Base-by-base conservation (phyloP, 768 basidiomycete species). In the Dentipellis fragilis region DNA sequence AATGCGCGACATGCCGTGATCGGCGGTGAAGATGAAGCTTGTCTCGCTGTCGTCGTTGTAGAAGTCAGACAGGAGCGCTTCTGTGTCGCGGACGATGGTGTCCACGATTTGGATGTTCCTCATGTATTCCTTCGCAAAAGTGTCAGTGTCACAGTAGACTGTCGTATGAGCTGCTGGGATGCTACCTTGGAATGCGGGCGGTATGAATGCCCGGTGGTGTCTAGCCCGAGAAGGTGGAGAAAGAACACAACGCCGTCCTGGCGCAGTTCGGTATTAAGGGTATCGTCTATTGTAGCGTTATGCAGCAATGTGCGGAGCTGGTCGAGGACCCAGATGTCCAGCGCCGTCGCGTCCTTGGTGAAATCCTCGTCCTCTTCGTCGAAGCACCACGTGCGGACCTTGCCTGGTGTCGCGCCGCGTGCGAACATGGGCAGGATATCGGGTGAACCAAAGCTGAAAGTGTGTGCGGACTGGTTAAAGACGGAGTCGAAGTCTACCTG, bases 371-470 rank as follows among this genome's bases (percentile, higher is more conserved):
- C 84, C 21, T 84, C 80, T 59, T 84, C 85, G 49, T 84, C 71
- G 65, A 93, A 93, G 53, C 75, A 79, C 86, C 87, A 92, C 37
- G 81, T 81, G 47, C 78, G 74, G 1, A 93, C 87, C 62, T 78
- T 86, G 0, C 80, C 83, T 0, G 80, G 79, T 0, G 75, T 74
- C 0, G 89, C 87, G 16, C 88, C 87, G n/a, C 79, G 75, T 8
- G 80, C 72, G 62, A 93, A 93, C 85, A 93, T 93, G 2, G 89
- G 89, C 4, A 93, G 68, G 52, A 93, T 93, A 66, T 93, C 91
- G 0, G 91, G 91, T 2, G 86, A 88, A 0, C 91, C 91, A 57
- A 93, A 93, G 1, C 87, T 85, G 65, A 82, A 93, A 0, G 89
- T 89, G 19, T 77, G 72, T 39, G 75, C 78, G 2, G 89, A 90